Conservation (phyloP, 495 filamentous ascomycete species). For the Penicillium mononematosum region DNA sequence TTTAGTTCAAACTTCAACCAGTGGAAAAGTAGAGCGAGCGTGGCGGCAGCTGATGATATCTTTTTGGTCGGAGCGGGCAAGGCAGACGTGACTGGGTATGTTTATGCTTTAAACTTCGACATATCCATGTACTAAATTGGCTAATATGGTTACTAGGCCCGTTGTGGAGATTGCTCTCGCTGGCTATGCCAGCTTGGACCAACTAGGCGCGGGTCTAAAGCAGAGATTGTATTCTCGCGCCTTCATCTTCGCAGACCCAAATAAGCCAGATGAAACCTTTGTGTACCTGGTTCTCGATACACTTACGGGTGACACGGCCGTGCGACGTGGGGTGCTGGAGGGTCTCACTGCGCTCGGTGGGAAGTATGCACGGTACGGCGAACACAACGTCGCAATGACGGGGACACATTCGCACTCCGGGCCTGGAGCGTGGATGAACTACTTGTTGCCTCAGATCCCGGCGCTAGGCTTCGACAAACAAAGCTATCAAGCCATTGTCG, state of each 20-base stretch:
- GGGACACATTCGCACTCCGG: slow-evolving; percentile 95
- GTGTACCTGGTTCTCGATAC: slow-evolving; percentile 89
- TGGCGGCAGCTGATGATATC: slow-evolving; percentile 39
- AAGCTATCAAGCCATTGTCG: slow-evolving; percentile 86
- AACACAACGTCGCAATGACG: slow-evolving; percentile 84
- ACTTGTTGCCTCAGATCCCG: slow-evolving; percentile 91
- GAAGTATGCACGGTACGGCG: slow-evolving; percentile 71
- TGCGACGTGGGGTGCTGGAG: slow-evolving; percentile 80
- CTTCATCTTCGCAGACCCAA: slow-evolving; percentile 77
- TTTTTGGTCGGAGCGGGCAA: slow-evolving; percentile 92
- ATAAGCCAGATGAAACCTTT: slow-evolving; percentile 68
- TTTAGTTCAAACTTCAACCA: slow-evolving; percentile 23
- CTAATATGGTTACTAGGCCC: slow-evolving; percentile 44
- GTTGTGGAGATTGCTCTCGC: slow-evolving; percentile 91
- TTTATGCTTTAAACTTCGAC: background rate
- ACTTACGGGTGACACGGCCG: slow-evolving; percentile 85
- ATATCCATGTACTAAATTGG: background rate
- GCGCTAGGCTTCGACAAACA: slow-evolving; percentile 86
- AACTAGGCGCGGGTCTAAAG: slow-evolving; percentile 82
- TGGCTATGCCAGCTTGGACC: slow-evolving; percentile 87
- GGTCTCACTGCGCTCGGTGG: slow-evolving; percentile 64
- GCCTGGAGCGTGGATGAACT: slow-evolving; percentile 93
- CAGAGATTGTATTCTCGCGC: slow-evolving; percentile 88
- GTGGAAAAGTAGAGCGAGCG: slow-evolving; percentile 26
- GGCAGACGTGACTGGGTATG: slow-evolving; percentile 88